phyloP scores from a whole-genome alignment of 441 rosid genomes.

The Gossypium davidsonii region DNA sequence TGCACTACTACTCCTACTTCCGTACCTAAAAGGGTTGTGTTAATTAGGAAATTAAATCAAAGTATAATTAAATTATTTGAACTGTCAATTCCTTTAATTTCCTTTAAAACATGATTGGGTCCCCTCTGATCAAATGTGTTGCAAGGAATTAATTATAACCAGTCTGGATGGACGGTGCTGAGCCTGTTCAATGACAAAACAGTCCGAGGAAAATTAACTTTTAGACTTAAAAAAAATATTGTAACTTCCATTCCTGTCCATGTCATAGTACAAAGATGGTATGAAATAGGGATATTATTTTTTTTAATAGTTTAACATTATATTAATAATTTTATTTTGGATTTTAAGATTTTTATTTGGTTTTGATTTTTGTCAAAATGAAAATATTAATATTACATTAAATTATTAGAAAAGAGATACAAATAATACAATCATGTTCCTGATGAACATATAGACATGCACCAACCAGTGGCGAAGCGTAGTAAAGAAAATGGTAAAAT shows the following conservation, averaged over 20 bases:
- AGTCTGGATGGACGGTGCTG: not conserved
- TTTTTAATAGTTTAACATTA: too few species aligned
- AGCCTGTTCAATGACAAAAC: too few species aligned
- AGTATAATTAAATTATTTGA: not conserved
- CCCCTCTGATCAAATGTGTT: not conserved
- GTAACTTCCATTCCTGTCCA: not conserved
- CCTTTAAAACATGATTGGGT: not conserved
- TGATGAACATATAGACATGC: too few species aligned
- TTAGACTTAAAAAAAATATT: not conserved
- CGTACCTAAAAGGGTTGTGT: not conserved
- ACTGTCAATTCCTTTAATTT: not conserved
- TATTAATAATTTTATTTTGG: too few species aligned
- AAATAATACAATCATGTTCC: too few species aligned
- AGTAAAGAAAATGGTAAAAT: too few species aligned
- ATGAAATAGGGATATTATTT: too few species aligned
- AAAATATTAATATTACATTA: too few species aligned
- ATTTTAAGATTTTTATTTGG: too few species aligned
- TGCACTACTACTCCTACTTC: not conserved
- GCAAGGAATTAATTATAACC: not conserved
- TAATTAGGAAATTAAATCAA: not conserved
- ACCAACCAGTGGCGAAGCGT: accelerated
- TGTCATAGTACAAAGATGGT: too few species aligned
- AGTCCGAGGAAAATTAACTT: not conserved
- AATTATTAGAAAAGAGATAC: too few species aligned
- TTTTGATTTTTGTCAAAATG: accelerated